Evolutionary conservation across 768 basidiomycete genomes (phyloP), one percentile per base, ranked within the genome.

Genomic region (Tremella mesenterica): DNA sequence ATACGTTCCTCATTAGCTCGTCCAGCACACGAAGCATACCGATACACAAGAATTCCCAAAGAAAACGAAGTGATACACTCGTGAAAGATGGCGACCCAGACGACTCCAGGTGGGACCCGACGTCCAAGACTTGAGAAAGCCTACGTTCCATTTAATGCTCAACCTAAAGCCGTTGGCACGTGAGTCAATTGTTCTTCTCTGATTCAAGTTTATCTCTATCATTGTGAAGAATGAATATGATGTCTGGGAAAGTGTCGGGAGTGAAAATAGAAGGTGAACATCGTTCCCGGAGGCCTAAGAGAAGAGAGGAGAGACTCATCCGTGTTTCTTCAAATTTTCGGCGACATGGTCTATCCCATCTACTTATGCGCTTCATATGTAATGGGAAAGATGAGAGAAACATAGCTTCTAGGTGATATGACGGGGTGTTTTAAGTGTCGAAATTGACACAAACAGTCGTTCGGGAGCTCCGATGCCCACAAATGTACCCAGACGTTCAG

Each of bases 391-490:
- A 16, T 44, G 21, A 26, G 38, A 10, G 34, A 13, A 4, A 4
- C 7, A 18, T 36, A 10, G 12, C 18, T 18, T 10, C 18, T 10
- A 36, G n/a, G n/a, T 18, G 12, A 9, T 4, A 5, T 52, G 53
- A 34, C 30, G 8, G 27, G 18, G 25, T 2, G 6, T 23, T 9
- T 12, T 7, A 16, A 29, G 13, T 23, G 26, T 39, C 34, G 21
- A 41, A 20, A 14, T 23, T 9, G n/a, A n/a, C n/a, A n/a, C n/a
- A n/a, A n/a, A n/a, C 59, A 75, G 74, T 14, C 68, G 61, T 0
- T 67, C 74, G 8, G 70, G 71, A 18, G 58, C 61, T 16, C 33
- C 51, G 5, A 72, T 74, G 55, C 74, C 74, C 10, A 62, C 54
- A 2, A 56, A 66, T 33, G 67, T 74, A 2, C 63, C 54, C 1